These are phyloP conservation scores for Metarhizium humberi DNA, from an alignment of 2,329 filamentous ascomycete species.

Conservation along the genomic window DNA sequence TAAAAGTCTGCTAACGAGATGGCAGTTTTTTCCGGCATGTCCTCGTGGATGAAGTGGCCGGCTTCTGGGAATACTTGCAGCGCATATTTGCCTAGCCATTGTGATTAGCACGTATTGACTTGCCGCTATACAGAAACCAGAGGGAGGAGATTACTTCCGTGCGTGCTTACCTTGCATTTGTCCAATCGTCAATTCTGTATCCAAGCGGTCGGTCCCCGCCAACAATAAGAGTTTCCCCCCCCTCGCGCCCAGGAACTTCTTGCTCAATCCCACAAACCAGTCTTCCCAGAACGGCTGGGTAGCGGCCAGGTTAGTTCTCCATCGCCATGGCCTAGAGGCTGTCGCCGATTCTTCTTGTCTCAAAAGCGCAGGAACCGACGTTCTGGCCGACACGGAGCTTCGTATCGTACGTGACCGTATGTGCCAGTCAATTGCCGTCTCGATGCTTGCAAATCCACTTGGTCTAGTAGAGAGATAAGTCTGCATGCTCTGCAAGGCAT, in stretches of 20 bases:
- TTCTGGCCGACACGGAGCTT: conserved; percentile 72
- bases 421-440: conserved; percentile 88
- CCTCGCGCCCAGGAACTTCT: conserved; percentile 72
- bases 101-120: neutral
- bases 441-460: conserved; percentile 63
- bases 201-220: conserved; percentile 80
- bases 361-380: conserved; percentile 77
- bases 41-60: conserved; percentile 94
- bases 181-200: conserved; percentile 88
- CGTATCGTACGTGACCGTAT: conserved; percentile 79
- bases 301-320: conserved; percentile 74
- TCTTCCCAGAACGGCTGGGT: conserved; percentile 91
- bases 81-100: conserved; percentile 70
- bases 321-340: conserved; percentile 54
- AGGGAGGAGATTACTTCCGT: neutral
- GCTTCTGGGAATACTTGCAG: conserved; percentile 90
- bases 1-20: conserved; percentile 83
- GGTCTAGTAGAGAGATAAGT: conserved; percentile 80
- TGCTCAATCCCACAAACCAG: conserved; percentile 84
- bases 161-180: conserved; percentile 75
- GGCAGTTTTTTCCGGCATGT: conserved; percentile 84
- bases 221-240: conserved; percentile 80
- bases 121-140: too few species aligned
- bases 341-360: conserved; percentile 32
- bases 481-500: conserved; percentile 90